Conservation (phyloP, 106 monocot genomes). For the Dioscorea dumetorum region DNA sequence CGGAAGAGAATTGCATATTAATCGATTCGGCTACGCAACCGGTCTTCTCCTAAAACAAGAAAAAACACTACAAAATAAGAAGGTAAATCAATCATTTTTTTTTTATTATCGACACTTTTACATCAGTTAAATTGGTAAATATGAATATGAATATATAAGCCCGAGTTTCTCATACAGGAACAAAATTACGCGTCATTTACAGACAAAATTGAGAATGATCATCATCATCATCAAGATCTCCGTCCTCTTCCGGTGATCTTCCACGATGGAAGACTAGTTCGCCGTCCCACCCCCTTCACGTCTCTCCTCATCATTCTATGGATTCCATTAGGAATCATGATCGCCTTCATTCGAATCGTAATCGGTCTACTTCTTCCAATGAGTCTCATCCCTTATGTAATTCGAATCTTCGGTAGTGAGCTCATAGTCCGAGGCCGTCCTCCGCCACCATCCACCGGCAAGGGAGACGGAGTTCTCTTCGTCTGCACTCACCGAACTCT, state of each 20-base stretch:
- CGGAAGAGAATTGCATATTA: conserved; percentile 57
- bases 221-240: background rate
- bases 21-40: conserved; percentile 46
- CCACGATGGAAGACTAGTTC: conserved; percentile 87
- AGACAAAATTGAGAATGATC: background rate
- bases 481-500: conserved; percentile 98
- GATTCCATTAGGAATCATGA: conserved; percentile 60
- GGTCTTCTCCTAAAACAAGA: conserved; percentile 29
- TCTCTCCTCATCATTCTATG: conserved; percentile 74
- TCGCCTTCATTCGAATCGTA: conserved; percentile 62
- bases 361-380: conserved; percentile 64
- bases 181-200: conserved; percentile 23
- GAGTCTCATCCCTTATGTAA: conserved; percentile 41
- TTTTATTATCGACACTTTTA: too few species aligned
- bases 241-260: conserved; percentile 69
- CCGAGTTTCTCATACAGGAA: conserved; percentile 28
- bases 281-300: conserved; percentile 66
- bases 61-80: background rate
- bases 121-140: too few species aligned
- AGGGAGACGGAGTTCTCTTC: conserved; percentile 60
- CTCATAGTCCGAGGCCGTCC: conserved; percentile 51
- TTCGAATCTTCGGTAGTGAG: conserved; percentile 55
- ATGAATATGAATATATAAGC: too few species aligned
- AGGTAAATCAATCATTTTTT: too few species aligned
- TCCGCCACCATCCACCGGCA: conserved; percentile 28